phyloP scores from a whole-genome alignment of 495 filamentous ascomycete genomes.

The Oleoguttula mirabilis region DNA sequence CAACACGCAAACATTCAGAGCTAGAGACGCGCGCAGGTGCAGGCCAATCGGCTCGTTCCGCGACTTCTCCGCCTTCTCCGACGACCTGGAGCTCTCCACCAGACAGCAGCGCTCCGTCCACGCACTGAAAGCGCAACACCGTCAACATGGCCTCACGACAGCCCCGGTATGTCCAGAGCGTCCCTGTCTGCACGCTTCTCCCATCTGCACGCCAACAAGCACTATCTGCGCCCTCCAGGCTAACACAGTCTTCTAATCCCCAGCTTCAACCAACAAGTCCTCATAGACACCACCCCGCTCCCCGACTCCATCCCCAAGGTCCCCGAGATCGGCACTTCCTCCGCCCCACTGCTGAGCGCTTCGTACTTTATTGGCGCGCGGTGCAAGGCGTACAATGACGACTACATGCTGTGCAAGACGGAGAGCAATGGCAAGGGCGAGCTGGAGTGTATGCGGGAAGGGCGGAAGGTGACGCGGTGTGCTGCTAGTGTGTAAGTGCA shows the following conservation, averaged over 20 bases:
- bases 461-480: slow-evolving; percentile 89
- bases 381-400: slow-evolving; percentile 92
- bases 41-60: too few relatives aligned
- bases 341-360: slow-evolving; percentile 79
- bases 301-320: slow-evolving; percentile 83
- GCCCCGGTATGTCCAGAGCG: too few relatives aligned
- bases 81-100: background rate
- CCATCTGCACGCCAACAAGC: too few relatives aligned
- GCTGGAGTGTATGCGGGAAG: slow-evolving; percentile 89
- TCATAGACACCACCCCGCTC: slow-evolving; percentile 92
- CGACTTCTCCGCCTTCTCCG: too few relatives aligned
- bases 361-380: slow-evolving; percentile 96
- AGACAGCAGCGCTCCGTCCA: background rate
- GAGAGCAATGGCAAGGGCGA: slow-evolving; percentile 80
- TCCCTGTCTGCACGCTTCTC: too few relatives aligned
- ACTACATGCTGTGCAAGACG: slow-evolving; percentile 98
- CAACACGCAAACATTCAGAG: too few relatives aligned
- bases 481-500: slow-evolving; percentile 95
- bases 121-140: background rate
- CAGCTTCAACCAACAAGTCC: slow-evolving; percentile 85
- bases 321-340: slow-evolving; percentile 78
- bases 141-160: too few relatives aligned
- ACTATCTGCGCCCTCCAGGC: slow-evolving; percentile 16
- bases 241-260: too few relatives aligned
- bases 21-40: too few relatives aligned